These are phyloP conservation scores for Oenanthe javanica DNA, from an alignment of 140 eudicot species.

Conservation along the genomic window DNA sequence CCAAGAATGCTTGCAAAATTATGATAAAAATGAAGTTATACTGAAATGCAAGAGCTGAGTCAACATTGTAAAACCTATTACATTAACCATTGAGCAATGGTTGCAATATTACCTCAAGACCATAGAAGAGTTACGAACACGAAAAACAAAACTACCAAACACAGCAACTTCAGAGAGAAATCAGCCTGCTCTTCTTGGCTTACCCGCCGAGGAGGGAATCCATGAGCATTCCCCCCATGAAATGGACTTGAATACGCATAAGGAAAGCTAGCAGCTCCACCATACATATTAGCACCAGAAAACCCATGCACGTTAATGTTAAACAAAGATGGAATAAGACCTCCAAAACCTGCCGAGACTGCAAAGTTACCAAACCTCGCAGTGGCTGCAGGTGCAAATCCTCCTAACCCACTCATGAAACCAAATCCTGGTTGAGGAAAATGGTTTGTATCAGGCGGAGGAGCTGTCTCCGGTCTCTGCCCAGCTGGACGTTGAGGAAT, in stretches of 20 bases:
- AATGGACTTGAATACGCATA: conserved; percentile 30
- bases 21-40: not conserved
- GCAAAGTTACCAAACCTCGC: conserved; percentile 72
- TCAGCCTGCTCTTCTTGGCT: conserved; percentile 53
- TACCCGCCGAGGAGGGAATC: conserved; percentile 31
- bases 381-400: conserved; percentile 57
- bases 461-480: conserved; percentile 78
- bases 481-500: conserved; percentile 69
- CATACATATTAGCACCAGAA: conserved; percentile 37
- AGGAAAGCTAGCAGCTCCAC: conserved; percentile 33
- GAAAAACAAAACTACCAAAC: conserved; percentile 42
- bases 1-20: not conserved
- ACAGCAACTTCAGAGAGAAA: conserved; percentile 40
- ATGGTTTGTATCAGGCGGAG: conserved; percentile 50
- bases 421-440: conserved; percentile 43
- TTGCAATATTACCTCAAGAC: conserved; percentile 27
- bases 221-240: conserved; percentile 45
- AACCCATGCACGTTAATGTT: conserved; percentile 66
- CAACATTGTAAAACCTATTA: conserved; percentile 1
- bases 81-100: conserved; percentile 14
- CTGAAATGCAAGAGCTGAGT: not conserved
- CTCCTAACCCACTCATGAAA: conserved; percentile 52
- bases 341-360: conserved; percentile 54
- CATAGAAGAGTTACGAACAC: conserved; percentile 48
- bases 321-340: conserved; percentile 58